Conservation (phyloP, 306 rosid species). For the Arachis stenosperma region DNA sequence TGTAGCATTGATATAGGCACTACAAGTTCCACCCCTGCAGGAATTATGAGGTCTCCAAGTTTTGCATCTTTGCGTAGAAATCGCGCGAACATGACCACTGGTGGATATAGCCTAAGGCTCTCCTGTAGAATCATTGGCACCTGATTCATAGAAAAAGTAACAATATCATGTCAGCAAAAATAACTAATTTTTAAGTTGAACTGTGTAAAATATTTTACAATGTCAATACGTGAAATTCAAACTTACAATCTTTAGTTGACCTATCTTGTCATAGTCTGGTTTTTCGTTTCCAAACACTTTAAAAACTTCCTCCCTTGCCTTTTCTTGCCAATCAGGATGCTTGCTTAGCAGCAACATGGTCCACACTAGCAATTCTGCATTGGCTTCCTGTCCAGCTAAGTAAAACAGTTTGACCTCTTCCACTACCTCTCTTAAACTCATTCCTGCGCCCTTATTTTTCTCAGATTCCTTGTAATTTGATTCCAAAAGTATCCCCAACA, state of each 20-base stretch:
- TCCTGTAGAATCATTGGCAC: slow-evolving; percentile 48
- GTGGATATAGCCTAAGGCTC: slow-evolving; percentile 46
- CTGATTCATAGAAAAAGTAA: slow-evolving; percentile 15
- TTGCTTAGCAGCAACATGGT: slow-evolving; percentile 41
- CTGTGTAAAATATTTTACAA: too few species aligned
- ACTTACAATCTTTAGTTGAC: slow-evolving; percentile 51
- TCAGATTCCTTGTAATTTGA: slow-evolving; percentile 48
- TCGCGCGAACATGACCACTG: slow-evolving; percentile 42
- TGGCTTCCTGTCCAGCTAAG: slow-evolving; percentile 48
- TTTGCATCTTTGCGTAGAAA: slow-evolving; percentile 46
- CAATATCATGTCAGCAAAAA: too few species aligned
- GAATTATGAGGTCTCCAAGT: slow-evolving; percentile 46
- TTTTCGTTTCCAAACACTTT: slow-evolving; percentile 43
- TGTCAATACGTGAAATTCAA: too few species aligned
- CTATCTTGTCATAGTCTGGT: slow-evolving; percentile 43
- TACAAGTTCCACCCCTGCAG: slow-evolving; percentile 45
- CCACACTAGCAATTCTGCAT: slow-evolving; percentile 49
- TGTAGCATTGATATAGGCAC: slow-evolving; percentile 45
- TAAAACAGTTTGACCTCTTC: slow-evolving; percentile 49
- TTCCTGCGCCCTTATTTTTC: slow-evolving; percentile 44
- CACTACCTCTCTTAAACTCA: slow-evolving; percentile 47
- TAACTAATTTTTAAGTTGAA: too few species aligned
- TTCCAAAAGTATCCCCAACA: slow-evolving; percentile 49
- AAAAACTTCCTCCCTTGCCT: slow-evolving; percentile 43
- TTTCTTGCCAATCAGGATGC: slow-evolving; percentile 46